Evolutionary conservation across 176 grass and related monocot genomes (phyloP).

Genomic region (Chrysopogon serrulatus): DNA sequence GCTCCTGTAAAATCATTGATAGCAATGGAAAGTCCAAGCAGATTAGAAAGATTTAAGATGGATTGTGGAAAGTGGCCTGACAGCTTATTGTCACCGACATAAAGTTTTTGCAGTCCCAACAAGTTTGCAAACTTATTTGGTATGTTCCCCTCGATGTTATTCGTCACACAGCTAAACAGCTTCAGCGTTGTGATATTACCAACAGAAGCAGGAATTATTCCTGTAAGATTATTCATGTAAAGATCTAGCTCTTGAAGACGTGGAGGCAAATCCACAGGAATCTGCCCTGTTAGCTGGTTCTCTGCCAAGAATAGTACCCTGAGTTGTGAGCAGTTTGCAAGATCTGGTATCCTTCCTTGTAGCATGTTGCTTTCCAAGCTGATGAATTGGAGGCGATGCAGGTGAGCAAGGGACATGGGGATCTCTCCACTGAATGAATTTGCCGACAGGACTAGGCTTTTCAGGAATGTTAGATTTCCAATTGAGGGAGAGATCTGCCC

Average conservation of each 20-base stretch:
- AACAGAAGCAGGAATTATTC: background rate
- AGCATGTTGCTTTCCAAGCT: background rate
- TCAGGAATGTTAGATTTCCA: slow-evolving; percentile 10
- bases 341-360: background rate
- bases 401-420: background rate
- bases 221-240: background rate
- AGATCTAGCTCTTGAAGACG: background rate
- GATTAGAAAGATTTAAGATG: background rate
- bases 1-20: background rate
- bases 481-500: background rate
- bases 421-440: slow-evolving; percentile 23
- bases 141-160: background rate
- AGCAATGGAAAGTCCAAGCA: background rate
- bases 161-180: background rate
- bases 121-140: background rate
- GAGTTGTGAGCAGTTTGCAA: slow-evolving; percentile 1
- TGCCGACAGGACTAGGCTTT: background rate
- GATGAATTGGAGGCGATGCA: background rate
- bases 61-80: background rate
- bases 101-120: background rate
- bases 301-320: rapidly evolving
- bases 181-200: background rate
- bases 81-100: background rate
- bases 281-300: background rate
- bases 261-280: background rate